Evolutionary conservation across 2,329 filamentous ascomycete genomes (phyloP).

Genomic region (Hortaea werneckii): DNA sequence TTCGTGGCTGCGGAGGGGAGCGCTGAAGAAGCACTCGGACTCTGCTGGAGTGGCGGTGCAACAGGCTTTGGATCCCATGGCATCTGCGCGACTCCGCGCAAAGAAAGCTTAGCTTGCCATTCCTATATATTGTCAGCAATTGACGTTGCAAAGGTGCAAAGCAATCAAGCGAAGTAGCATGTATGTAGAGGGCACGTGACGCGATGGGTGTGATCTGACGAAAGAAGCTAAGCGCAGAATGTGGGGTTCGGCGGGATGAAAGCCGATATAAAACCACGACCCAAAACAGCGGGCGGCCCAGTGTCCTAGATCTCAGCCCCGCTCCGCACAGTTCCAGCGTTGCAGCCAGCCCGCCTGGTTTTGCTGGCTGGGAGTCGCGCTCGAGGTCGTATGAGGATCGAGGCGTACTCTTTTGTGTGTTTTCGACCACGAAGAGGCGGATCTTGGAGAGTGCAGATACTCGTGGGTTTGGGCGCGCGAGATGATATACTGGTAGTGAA

Average conservation of each 20-base stretch:
- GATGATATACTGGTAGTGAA: background rate
- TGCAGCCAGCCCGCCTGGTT: too few relatives aligned
- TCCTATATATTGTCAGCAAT: conserved; percentile 44
- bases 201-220: conserved; percentile 15
- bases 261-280: conserved; percentile 35
- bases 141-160: too few relatives aligned
- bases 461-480: too few relatives aligned
- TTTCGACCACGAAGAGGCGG: too few relatives aligned
- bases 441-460: too few relatives aligned
- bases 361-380: background rate
- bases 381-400: too few relatives aligned
- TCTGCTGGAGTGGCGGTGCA: conserved; percentile 24
- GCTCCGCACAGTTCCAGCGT: conserved; percentile 9
- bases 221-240: conserved; percentile 25
- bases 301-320: conserved; percentile 30
- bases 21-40: conserved; percentile 20
- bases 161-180: background rate
- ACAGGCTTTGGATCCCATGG: conserved; percentile 84
- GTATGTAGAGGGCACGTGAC: conserved; percentile 1
- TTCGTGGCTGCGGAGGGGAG: conserved; percentile 12
- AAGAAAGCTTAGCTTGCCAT: conserved; percentile 87
- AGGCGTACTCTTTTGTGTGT: too few relatives aligned
- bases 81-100: conserved; percentile 74
- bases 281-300: conserved; percentile 34
- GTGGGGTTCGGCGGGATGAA: conserved; percentile 11